Conservation (phyloP, 2,329 filamentous ascomycete genomes). For the Colletotrichum lentis region DNA sequence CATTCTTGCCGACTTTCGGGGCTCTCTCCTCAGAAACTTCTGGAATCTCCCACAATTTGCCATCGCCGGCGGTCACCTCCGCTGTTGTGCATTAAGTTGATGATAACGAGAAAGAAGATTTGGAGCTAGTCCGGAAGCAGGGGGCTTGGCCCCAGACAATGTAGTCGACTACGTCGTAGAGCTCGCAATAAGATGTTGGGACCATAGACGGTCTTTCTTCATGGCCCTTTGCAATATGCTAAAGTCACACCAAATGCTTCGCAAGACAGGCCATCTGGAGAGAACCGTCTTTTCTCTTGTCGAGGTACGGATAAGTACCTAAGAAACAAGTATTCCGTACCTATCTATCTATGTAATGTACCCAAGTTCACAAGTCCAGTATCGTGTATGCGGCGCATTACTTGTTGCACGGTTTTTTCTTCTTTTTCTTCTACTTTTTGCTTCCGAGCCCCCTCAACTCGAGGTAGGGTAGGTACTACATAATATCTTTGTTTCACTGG, state of each 20-base stretch:
- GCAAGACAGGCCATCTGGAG: background rate
- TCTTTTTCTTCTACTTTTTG: background rate
- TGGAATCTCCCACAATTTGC: conserved; percentile 16
- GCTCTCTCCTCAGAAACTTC: background rate
- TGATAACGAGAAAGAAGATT: background rate
- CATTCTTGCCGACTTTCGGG: conserved; percentile 17
- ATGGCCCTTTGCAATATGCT: background rate
- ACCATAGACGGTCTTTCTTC: background rate
- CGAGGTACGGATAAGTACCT: background rate
- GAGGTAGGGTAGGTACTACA: no score
- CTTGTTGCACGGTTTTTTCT: background rate
- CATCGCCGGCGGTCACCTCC: background rate
- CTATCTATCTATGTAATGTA: no score
- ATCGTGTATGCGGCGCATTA: background rate
- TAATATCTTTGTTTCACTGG: no score
- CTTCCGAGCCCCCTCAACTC: no score
- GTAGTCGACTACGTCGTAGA: background rate
- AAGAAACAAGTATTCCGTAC: background rate
- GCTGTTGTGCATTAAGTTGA: background rate
- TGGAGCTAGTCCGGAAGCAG: background rate
- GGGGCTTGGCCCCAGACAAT: background rate
- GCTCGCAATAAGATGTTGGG: background rate
- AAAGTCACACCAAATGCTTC: no score
- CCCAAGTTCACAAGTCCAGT: background rate
- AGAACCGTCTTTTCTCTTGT: background rate